Evolutionary conservation across 495 filamentous ascomycete species (phyloP).

Genomic region (Penicillium herquei): DNA sequence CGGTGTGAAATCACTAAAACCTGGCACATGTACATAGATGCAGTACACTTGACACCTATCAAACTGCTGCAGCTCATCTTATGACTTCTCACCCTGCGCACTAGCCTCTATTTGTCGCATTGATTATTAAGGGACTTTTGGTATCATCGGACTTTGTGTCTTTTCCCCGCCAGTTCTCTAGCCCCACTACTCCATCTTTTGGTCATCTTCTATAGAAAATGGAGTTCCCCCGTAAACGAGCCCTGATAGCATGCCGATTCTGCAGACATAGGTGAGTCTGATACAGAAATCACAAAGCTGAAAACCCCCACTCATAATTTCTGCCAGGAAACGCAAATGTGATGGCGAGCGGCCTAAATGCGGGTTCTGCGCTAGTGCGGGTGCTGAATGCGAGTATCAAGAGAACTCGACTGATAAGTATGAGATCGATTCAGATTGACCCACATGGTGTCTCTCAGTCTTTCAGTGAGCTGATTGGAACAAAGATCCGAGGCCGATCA

Average conservation of each 20-base stretch:
- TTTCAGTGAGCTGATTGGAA: background rate
- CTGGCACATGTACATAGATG: no score
- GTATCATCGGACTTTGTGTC: background rate
- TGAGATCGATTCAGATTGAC: background rate
- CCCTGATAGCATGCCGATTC: constrained; percentile 20
- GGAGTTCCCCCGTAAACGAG: constrained; percentile 22
- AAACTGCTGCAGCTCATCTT: no score
- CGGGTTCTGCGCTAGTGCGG: constrained; percentile 17
- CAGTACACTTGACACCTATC: no score
- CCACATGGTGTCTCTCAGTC: background rate
- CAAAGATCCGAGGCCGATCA: background rate
- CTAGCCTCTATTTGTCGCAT: background rate
- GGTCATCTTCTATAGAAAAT: background rate
- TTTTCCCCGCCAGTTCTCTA: background rate
- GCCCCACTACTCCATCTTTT: constrained; percentile 3
- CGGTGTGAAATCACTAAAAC: no score
- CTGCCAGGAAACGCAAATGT: constrained; percentile 19
- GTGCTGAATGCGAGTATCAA: constrained; percentile 20
- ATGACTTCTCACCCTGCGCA: no score
- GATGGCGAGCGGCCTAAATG: constrained; percentile 20
- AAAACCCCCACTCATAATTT: background rate
- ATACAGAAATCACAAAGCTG: background rate
- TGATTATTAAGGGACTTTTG: constrained; percentile 2
- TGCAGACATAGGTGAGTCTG: constrained; percentile 14
- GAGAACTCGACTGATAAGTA: constrained; percentile 18